Evolutionary conservation across 2,329 filamentous ascomycete genomes (phyloP), one percentile per base, ranked within the genome.

Genomic region (Colletotrichum truncatum): DNA sequence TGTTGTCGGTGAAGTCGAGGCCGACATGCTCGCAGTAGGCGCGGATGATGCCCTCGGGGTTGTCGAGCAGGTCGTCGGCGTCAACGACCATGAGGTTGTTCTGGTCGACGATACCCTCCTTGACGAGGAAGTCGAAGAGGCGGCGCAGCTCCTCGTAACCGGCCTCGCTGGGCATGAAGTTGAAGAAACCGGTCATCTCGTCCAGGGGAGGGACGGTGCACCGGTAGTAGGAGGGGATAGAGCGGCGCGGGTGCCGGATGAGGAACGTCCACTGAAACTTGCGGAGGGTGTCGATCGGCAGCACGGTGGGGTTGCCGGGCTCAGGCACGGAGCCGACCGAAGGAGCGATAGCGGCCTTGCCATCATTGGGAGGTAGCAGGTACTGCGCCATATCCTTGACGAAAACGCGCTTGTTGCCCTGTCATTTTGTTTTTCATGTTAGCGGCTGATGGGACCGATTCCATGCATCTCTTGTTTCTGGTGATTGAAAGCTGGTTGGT

Each of bases 311-410:
- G 79, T 98, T 98, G 62, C 84, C 84, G 3, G 86, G 82, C 78
- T 95, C 90, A 3, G 78, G 67, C 56, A 73, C 88, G 69, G 87
- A 87, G 64, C 91, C 87, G 53, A 98, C 84, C n/a, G 93, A 97
- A 3, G 92, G 92, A 9, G 93, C 94, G 66, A 96, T 88, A 51
- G 83, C 84, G 53, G 93, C 87, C 12, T 87, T 83, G 72, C 91
- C 86, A 48, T 85, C 84, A 68, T 91, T 82, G 4, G 93, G 93
- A 5, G 94, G 92, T 69, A 97, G 84, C 70, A 98, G 85, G 78
- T 98, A 98, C 80, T 98, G 91, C 60, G 92, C 91, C 82, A 98
- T 99, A 78, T 98, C 96, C 80, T 99, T 99, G 86, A 99, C 96
- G 82, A 98, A 98, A 72, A 97, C 83, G 71, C 95, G 92, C 83